Percentiles rank a stretch among this genome's conserved stretches.
Conservation (phyloP, 805 yeast species). For the Teunomyces lycoperdinae region DNA sequence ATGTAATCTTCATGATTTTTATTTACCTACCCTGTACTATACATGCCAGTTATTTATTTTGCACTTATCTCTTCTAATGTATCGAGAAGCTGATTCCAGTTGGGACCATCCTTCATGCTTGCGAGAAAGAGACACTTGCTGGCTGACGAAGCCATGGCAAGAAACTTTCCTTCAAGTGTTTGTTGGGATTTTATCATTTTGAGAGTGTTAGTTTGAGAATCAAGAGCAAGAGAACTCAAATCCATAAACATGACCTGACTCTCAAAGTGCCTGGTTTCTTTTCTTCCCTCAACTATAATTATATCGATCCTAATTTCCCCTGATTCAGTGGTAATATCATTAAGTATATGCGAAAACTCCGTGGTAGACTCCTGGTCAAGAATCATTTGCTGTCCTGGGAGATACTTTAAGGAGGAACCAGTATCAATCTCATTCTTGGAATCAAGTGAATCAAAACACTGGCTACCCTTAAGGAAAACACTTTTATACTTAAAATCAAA, state of each 20-base stretch:
- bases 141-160: conserved; percentile 14
- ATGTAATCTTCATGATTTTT: conserved; percentile 16
- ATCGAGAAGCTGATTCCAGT: conserved; percentile 12
- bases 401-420: conserved; percentile 1
- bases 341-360: conserved; percentile 5
- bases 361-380: conserved; percentile 9
- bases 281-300: conserved; percentile 10
- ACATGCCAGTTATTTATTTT: conserved; percentile 1
- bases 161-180: not conserved
- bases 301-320: conserved; percentile 6
- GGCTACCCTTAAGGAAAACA: conserved; percentile 3
- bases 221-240: conserved; percentile 4
- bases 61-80: conserved; percentile 11
- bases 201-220: conserved; percentile 2
- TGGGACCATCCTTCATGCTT: conserved; percentile 14
- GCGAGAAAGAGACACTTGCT: conserved; percentile 36
- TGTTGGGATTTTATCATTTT: not conserved
- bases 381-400: conserved; percentile 18
- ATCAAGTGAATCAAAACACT: not conserved
- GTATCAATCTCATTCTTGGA: not conserved
- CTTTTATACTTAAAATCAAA: conserved; percentile 10
- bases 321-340: not conserved
- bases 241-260: conserved; percentile 15
- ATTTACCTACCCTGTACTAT: conserved; percentile 1
- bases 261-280: conserved; percentile 6